Base-by-base conservation (phyloP, 768 basidiomycete genomes). In the Trichaptum fuscoviolaceum region DNA sequence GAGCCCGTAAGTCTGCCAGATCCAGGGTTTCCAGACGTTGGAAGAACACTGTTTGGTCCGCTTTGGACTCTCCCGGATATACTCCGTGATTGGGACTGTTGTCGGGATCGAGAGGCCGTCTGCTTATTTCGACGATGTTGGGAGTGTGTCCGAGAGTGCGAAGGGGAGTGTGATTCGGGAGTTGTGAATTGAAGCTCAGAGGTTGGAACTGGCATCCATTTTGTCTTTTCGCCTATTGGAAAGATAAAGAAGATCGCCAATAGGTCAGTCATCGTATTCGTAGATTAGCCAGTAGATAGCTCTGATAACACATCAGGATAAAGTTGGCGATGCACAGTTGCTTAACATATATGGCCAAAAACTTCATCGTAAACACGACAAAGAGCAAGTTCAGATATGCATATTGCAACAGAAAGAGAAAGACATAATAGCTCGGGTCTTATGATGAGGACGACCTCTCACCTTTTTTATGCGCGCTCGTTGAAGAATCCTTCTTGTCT, bases 131-230 rank as follows among this genome's bases (percentile, higher is more conserved):
- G 59, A 5, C 30, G 59, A 61, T 61, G 59, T 20, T 34, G 24
- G 10, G 59, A 61, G 8, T 25, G 25, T 15, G 24, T 61, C 63
- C 79, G 77, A 17, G 84, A 84, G 6, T 83, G 82, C 4, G 81
- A 74, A 7, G 73, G 71, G 12, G 82, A 82, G 9, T 74, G 67
- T 26, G 80, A 73, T 58, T 65, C 59, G 23, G 75, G 64, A 12
- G 82, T 80, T 18, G 85, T 80, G 7, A 83, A 84, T 70, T 84
- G 83, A 18, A 87, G 77, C 69, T 87, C 86, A 64, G 80, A 76
- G 0, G 84, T 76, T 1, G 86, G 85, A 58, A 87, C 84, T n/a
- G 80, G 79, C 0, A 83, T 80, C 87, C 87, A 87, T 76, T 87
- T 87, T 6, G 81, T 75, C 76, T 86, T 87, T 74, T 85, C 85